Conservation (phyloP, 495 filamentous ascomycete species). For the Aspergillus steynii region DNA sequence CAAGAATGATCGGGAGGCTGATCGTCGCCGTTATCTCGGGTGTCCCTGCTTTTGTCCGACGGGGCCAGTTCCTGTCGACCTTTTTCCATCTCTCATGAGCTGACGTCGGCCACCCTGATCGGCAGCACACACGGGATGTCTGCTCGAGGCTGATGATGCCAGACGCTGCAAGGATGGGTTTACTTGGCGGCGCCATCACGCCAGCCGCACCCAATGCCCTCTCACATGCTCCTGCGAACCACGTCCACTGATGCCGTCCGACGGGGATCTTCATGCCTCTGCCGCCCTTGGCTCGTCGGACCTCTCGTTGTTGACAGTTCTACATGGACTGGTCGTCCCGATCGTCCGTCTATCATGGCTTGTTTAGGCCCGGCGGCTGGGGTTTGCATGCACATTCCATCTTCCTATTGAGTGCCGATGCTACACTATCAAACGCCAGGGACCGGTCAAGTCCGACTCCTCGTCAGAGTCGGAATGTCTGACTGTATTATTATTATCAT, state of each 20-base stretch:
- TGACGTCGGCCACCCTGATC: neutral
- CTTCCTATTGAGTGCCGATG: neutral
- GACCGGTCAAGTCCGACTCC: neutral
- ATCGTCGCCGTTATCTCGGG: constrained; percentile 7
- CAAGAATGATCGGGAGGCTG: neutral
- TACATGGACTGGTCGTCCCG: neutral
- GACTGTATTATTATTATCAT: neutral
- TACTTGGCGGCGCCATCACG: neutral
- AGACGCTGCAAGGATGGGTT: neutral
- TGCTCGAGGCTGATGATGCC: neutral
- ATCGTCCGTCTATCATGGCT: neutral
- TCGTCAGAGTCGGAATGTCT: neutral
- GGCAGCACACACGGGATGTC: neutral
- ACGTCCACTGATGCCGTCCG: neutral
- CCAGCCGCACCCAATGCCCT: neutral
- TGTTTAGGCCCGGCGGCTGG: neutral
- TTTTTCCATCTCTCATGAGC: neutral
- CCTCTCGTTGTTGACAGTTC: neutral
- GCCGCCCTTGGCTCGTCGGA: neutral
- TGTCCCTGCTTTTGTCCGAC: constrained; percentile 1
- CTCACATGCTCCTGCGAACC: neutral
- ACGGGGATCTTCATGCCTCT: neutral
- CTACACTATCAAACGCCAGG: neutral
- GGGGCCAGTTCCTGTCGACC: neutral
- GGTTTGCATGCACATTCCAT: neutral